Conservation (phyloP, 75 land plant genomes). For the Cunninghamia lanceolata region DNA sequence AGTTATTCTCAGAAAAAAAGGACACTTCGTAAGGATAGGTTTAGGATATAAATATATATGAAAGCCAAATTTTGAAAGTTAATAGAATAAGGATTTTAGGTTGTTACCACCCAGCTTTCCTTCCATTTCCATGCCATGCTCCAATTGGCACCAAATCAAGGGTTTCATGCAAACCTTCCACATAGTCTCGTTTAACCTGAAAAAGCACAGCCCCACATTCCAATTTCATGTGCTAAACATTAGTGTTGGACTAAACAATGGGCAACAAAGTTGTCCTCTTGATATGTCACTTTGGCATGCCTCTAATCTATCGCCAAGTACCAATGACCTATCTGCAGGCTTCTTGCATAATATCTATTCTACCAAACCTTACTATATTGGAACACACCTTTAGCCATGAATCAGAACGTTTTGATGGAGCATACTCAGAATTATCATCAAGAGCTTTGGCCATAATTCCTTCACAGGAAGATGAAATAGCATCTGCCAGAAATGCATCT, state of each 20-base stretch:
- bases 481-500: conserved; percentile 71
- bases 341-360: not conserved
- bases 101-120: conserved; percentile 95
- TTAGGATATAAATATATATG: not conserved
- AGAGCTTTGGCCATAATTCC: conserved; percentile 92
- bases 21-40: not conserved
- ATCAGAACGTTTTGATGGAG: conserved; percentile 89
- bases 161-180: conserved; percentile 84
- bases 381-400: conserved; percentile 87
- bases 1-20: not conserved
- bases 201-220: not conserved
- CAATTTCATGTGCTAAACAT: not conserved
- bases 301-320: not conserved
- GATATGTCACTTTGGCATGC: not conserved
- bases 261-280: not conserved
- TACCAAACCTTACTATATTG: not conserved
- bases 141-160: conserved; percentile 98
- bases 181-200: conserved; percentile 94
- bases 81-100: not conserved
- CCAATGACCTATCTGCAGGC: not conserved
- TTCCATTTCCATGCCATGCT: conserved; percentile 99
- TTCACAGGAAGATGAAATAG: conserved; percentile 82
- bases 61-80: not conserved
- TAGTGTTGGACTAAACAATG: not conserved
- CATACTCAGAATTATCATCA: conserved; percentile 84